A percentile compares a stretch with the other conserved stretches of the same genome.
phyloP scores from a whole-genome alignment of 345 rosid species.

The Syzygium oleosum region DNA sequence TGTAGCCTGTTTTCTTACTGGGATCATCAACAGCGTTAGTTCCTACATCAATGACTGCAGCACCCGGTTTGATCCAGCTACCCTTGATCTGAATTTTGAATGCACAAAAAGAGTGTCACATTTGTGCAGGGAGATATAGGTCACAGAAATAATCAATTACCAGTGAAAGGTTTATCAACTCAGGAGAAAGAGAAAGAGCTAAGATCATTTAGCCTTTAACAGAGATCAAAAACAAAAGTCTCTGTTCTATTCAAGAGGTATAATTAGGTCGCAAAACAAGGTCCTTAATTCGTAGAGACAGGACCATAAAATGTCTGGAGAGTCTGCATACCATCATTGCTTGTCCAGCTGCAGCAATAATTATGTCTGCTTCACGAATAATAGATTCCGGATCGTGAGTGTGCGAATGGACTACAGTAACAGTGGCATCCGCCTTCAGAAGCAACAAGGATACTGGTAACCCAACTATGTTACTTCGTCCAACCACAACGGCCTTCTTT shows the following conservation, averaged over 20 bases:
- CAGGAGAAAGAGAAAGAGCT: background rate
- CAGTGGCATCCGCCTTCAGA: constrained; percentile 94
- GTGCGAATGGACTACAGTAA: constrained; percentile 65
- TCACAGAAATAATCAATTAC: background rate
- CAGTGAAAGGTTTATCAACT: background rate
- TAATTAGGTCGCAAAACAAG: background rate
- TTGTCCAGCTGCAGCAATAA: constrained; percentile 94
- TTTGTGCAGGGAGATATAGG: background rate
- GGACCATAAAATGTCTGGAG: background rate
- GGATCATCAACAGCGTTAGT: constrained; percentile 75
- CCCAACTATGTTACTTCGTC: constrained; percentile 93
- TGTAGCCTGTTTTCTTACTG: constrained; percentile 66
- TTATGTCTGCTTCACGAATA: constrained; percentile 77
- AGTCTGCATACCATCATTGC: constrained; percentile 53
- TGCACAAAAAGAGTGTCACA: background rate
- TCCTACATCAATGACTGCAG: constrained; percentile 92
- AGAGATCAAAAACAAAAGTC: background rate
- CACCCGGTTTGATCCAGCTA: constrained; percentile 92
- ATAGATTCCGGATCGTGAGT: constrained; percentile 55
- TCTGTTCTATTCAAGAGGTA: background rate
- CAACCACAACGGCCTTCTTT: constrained; percentile 77
- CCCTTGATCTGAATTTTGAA: constrained; percentile 55
- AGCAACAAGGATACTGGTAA: constrained; percentile 79
- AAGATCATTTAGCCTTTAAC: background rate
- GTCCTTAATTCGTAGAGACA: background rate